Conservation (phyloP, 1,284 basidiomycete genomes). For the Vanrija humicola region DNA sequence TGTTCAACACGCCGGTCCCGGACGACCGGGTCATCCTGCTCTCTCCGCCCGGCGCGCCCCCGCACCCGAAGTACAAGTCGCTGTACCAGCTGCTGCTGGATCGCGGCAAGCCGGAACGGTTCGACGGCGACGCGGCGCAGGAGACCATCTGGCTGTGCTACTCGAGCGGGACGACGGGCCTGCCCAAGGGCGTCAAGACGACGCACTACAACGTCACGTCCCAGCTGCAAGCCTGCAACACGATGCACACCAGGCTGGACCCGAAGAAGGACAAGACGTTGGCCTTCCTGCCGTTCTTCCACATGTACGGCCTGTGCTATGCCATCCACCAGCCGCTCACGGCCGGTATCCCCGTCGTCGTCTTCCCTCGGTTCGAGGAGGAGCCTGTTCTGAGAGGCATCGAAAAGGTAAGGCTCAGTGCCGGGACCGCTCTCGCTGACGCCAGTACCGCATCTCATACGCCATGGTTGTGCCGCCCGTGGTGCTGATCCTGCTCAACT, state of each 20-base stretch:
- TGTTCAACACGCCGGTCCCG: not conserved
- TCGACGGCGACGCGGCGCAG: not conserved
- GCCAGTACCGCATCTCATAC: conserved; percentile 62
- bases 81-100: too few relatives aligned
- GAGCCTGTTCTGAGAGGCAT: conserved; percentile 59
- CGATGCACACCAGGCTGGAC: not conserved
- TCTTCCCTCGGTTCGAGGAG: conserved; percentile 63
- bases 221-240: conserved; percentile 16
- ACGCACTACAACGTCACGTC: conserved; percentile 62
- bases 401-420: conserved; percentile 53
- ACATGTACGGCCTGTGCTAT: conserved; percentile 18
- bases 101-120: not conserved
- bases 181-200: conserved; percentile 51
- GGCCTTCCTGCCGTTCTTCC: conserved; percentile 15
- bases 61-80: too few relatives aligned
- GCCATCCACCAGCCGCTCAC: conserved; percentile 61
- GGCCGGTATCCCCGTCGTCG: conserved; percentile 59
- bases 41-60: not conserved
- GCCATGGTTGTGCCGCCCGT: conserved; percentile 78
- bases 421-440: not conserved
- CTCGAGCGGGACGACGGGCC: conserved; percentile 59
- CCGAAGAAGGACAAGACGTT: conserved; percentile 9
- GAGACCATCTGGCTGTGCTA: conserved; percentile 52
- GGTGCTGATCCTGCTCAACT: conserved; percentile 55
- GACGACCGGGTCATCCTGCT: not conserved